A percentile compares a stretch with the other conserved stretches of the same genome.
Conservation (phyloP, 2,329 filamentous ascomycete species). For the Botrytis sinoallii region DNA sequence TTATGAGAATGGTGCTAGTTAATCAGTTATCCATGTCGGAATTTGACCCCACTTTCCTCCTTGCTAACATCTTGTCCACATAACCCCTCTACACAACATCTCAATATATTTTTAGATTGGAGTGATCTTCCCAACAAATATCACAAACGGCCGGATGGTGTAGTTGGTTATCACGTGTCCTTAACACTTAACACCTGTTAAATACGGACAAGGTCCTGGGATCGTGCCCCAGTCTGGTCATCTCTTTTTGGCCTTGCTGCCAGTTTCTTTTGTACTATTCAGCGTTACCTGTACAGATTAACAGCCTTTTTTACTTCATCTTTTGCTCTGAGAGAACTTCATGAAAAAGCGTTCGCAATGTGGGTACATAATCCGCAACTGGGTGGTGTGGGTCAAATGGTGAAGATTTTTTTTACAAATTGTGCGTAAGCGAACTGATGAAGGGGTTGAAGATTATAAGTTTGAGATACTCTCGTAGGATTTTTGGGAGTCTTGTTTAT, state of each 20-base stretch:
- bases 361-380: background rate
- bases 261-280: too few species aligned
- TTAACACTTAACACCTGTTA: background rate
- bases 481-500: background rate
- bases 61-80: background rate
- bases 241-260: background rate
- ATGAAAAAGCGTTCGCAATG: background rate
- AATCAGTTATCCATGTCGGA: too few species aligned
- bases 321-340: background rate
- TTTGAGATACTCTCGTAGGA: background rate
- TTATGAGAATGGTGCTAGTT: background rate
- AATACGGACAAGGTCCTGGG: slow-evolving; percentile 17
- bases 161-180: slow-evolving; percentile 21
- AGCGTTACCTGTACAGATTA: accelerated
- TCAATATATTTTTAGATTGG: accelerated
- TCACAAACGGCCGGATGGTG: slow-evolving; percentile 11
- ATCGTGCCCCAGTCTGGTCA: slow-evolving; percentile 17
- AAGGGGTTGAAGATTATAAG: background rate
- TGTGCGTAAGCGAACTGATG: background rate
- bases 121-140: accelerated
- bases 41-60: slow-evolving; percentile 1
- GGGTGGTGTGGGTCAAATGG: background rate
- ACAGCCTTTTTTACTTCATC: too few species aligned
- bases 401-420: background rate
- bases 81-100: accelerated